Evolutionary conservation across 345 rosid species (phyloP), one percentile per base, ranked within the genome.

Genomic region (Boechera retrofracta): DNA sequence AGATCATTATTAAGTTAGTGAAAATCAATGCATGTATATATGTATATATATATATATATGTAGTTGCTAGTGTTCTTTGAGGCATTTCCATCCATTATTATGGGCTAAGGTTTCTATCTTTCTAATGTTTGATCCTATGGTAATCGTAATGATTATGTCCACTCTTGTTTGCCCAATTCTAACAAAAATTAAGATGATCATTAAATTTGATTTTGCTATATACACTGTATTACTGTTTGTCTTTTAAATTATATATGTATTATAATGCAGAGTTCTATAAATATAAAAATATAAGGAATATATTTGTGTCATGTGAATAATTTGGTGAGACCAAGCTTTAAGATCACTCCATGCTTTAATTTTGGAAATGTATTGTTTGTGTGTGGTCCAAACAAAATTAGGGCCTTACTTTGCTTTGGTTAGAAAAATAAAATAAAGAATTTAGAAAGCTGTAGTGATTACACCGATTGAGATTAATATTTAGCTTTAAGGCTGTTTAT

Each of bases 401-500:
- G 54, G 10, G 16, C 0, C 39, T 69, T 54, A 35, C 12, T 21
- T 55, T 63, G 48, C 67, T 77, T 65, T 71, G 61, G 29, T 57
- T 21, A 58, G 54, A n/a, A 76, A 49, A 60, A 12, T 0, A 10
- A 52, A 64, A 13, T 55, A 71, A 77, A 56, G 5, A 64, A 77
- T 1, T 1, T 36, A 64, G 62, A 65, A 72, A 72, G 77, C n/a
- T 71, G 62, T 69, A 71, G 72, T 77, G 76, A 77, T 64, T 77
- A 78, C 77, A 78, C 63, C 64, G 11, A 78, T 31, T 78, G 77
- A 78, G 73, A 78, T 65, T 48, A 49, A 57, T 18, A 49, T 49
- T 49, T 64, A 65, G 69, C 77, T 78, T 77, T 78, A 78, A 72
- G 77, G 77, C 81, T 71, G 81, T 78, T 71, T 11, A 51, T 49